Evolutionary conservation across 2,329 filamentous ascomycete species (phyloP), one percentile per base, ranked within the genome.

Genomic region (Fusarium sp.): DNA sequence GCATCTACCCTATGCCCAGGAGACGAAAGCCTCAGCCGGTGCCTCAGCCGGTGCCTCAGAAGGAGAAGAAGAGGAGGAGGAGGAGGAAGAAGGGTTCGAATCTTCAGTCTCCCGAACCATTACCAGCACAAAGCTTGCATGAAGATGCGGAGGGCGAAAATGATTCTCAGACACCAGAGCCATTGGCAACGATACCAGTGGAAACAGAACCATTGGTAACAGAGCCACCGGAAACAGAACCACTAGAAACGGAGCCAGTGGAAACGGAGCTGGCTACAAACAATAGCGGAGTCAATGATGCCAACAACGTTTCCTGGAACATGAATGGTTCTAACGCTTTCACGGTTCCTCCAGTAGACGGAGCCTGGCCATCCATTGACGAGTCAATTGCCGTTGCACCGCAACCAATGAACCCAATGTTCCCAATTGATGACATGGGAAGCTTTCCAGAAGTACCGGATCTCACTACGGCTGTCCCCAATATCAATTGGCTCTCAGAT

Each of bases 401-500:
- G 5, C 36, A 55, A 15, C 25, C 61, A 33, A 54, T 25, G 38
- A 54, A n/a, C 20, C 25, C 62, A 13, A 38, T 58, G 18, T 57
- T 65, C 27, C 61, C 65, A 39, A 44, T 65, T 17, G 41, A 65
- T 13, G n/a, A 59, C 14, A 33, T 65, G n/a, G 50, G 44, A 20
- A 41, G 41, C 50, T 49, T 65, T 11, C 17, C 62, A 11, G 54
- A 46, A 22, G 20, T 46, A 20, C 5, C 33, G 10, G 61, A 65
- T 33, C 27, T 54, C 27, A 54, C 33, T 18, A 39, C 33, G 18
- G 59, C 15, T 11, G 20, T 39, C 36, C 14, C 29, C 15, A 59
- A 38, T 25, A 45, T 66, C 14, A 66, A 58, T 38, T 69, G 65
- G 66, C 27, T 70, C 15, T 60, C 44, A 9, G 53, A 66, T 29